Evolutionary conservation across 2,329 filamentous ascomycete genomes (phyloP), one percentile per base, ranked within the genome.

Genomic region (Tolypocladium amazonense): DNA sequence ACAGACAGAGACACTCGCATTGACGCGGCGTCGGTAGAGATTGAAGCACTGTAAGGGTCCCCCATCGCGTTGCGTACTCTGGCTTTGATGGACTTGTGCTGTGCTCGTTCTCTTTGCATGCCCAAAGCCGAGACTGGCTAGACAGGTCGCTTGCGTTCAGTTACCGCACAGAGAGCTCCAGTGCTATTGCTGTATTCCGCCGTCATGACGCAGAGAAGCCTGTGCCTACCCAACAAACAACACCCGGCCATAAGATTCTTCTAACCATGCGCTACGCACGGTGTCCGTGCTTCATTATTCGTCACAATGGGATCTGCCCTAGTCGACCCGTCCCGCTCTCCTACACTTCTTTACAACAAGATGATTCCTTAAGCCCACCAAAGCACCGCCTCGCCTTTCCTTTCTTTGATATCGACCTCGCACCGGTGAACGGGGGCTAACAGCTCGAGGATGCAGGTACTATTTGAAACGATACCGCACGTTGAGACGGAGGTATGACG

Each of bases 381-480:
- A 35, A 14, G 18, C 30, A 18, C 5, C 20, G 20, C 9, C 27
- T 37, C 9, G 27, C 30, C 38, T 20, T 33, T 45, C 18, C 39
- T 9, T 59, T 37, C 11, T 20, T 39, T 37, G n/a, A 50, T 20
- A 15, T 23, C 37, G 30, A 25, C 4, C 15, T 25, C 23, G 38
- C 11, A 11, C 33, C 8, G 27, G 18, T 45, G 7, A 47, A 53
- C 30, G 33, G 41, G 35, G 14, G 53, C 63, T 62, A 43, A 63
- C 59, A 23, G 56, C 53, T 43, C 41, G 50, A 58, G 50, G 50
- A 43, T 54, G 56, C 72, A 95, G 90, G 71, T 95, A 96, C 75
- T 96, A 94, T 77, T 79, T 97, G 68, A 96, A 95, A 79, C 84
- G 89, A 71, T 97, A 97, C 77, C 87, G 93, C 66, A 86, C 90